Percentiles rank a stretch among this genome's conserved stretches.
Evolutionary conservation across 192 early-diverging fungal species (phyloP).

Genomic region (Coemansia sp.): DNA sequence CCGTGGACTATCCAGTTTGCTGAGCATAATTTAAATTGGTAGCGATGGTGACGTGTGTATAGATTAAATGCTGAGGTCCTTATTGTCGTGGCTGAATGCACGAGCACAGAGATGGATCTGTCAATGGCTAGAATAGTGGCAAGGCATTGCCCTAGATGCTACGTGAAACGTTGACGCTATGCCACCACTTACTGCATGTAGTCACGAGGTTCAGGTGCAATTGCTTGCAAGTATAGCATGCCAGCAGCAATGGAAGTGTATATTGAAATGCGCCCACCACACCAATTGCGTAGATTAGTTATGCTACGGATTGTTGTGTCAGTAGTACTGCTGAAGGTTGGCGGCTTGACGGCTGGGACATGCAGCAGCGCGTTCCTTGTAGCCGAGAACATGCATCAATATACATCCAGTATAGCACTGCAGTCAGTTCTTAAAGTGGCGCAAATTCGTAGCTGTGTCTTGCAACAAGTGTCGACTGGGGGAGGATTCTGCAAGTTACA

Average conservation of each 20-base stretch:
- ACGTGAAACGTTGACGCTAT: background rate
- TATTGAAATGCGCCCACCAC: too few species aligned
- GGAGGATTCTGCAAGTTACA: background rate
- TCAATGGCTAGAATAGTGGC: background rate
- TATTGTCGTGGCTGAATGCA: background rate
- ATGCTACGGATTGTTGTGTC: too few species aligned
- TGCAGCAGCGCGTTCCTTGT: too few species aligned
- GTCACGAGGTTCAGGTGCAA: conserved; percentile 1
- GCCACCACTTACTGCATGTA: background rate
- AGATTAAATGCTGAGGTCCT: background rate
- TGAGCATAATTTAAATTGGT: background rate
- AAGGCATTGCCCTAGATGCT: background rate
- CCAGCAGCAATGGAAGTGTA: too few species aligned
- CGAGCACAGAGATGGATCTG: background rate
- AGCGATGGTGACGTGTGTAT: background rate
- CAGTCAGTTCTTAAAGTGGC: background rate
- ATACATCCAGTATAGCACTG: background rate
- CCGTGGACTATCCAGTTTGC: conserved; percentile 16
- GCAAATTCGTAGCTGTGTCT: background rate
- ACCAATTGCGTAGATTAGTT: too few species aligned
- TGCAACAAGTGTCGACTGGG: background rate
- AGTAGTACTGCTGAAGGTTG: too few species aligned
- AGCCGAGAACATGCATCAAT: background rate
- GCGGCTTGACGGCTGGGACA: too few species aligned
- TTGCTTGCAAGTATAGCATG: too few species aligned